Evolutionary conservation across 2,329 filamentous ascomycete species (phyloP), one percentile per base, ranked within the genome.

Genomic region (Talaromyces islandicus): DNA sequence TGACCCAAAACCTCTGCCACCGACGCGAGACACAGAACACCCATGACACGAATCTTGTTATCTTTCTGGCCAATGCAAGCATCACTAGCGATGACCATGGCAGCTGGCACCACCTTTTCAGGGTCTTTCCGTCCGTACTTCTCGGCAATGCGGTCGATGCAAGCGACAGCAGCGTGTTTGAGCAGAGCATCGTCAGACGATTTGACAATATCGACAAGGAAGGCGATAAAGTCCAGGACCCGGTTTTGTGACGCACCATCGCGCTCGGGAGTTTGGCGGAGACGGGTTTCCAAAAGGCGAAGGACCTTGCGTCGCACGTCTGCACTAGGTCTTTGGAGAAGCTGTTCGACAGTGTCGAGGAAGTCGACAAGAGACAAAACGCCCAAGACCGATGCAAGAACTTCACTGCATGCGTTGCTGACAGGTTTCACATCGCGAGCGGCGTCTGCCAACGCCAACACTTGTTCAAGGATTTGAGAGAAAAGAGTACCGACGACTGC

Each of bases 121-220:
- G 89, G 81, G 69, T 96, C 90, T 73, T 92, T 95, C 80, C 94
- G 95, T 66, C 94, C 95, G 72, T 96, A 97, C 73, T 93, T 93
- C 75, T 97, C 92, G 2, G 90, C 85, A 64, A 99, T 95, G 73
- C 91, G 90, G 76, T 97, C 92, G 51, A 97, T 88, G 67, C 93
- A 97, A 38, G 87, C 87, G 63, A 99, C 87, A 1, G 92, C 90
- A 11, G 90, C 91, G 68, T 92, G 88, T 75, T 93, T 92, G 72
- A 94, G 88, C 29, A 86, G 81, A 57, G 88, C 83, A 65, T 94
- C 87, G 32, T 83, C 79, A 7, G 89, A 88, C 55, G 88, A 84
- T 59, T 88, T 81, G 61, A 99, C 85, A 52, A 95, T 89, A 21
- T 83, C 81, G 19, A 90, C 90, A 63, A 96, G 82, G 65, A 88